phyloP scores from a whole-genome alignment of 345 rosid genomes.

The Nephelium lappaceum region DNA sequence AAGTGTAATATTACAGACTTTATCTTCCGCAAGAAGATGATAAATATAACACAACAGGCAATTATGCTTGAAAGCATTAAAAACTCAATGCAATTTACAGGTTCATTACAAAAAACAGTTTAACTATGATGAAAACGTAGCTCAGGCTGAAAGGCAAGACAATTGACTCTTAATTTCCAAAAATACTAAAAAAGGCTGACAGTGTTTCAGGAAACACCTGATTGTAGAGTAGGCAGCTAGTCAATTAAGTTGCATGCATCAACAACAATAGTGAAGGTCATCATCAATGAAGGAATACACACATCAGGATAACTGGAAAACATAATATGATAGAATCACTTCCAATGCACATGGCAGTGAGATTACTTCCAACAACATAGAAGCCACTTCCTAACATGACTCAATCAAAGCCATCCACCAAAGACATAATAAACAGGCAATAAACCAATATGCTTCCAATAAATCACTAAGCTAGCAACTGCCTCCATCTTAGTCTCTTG shows the following conservation, averaged over 20 bases:
- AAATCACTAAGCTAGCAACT: conserved; percentile 10
- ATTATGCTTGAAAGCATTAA: not conserved
- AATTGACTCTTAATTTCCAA: not conserved
- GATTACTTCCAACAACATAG: not conserved
- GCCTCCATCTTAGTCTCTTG: not conserved
- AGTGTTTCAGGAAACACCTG: not conserved
- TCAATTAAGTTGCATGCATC: not conserved
- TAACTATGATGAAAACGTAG: not conserved
- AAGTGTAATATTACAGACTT: too few relatives aligned
- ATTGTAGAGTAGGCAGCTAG: not conserved
- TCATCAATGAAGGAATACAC: not conserved
- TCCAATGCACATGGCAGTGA: not conserved
- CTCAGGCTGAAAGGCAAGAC: not conserved
- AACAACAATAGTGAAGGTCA: not conserved
- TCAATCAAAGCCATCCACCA: not conserved
- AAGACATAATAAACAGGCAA: not conserved
- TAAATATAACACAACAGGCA: not conserved
- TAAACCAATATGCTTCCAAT: not conserved
- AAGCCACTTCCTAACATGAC: not conserved
- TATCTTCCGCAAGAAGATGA: not conserved
- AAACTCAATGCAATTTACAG: not conserved
- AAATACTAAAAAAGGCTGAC: not conserved
- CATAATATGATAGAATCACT: not conserved
- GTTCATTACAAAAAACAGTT: not conserved
- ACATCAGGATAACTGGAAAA: not conserved